Evolutionary conservation across 805 yeast species (phyloP).

Genomic region (Barnettozyma populi): DNA sequence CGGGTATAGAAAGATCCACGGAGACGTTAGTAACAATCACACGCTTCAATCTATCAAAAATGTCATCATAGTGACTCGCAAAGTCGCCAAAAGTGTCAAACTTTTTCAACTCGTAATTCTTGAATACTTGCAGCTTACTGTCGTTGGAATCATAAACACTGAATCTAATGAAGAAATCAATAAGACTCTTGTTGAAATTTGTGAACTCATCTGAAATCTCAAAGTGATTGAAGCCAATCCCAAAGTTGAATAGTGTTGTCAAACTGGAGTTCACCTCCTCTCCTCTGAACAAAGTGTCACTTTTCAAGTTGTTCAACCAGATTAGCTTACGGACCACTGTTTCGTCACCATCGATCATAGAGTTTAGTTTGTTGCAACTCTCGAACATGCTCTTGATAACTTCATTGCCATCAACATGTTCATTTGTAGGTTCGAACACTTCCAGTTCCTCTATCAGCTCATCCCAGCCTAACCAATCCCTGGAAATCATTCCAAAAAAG

Average conservation of each 20-base stretch:
- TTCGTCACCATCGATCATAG: conserved; percentile 7
- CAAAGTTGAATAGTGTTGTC: conserved; percentile 1
- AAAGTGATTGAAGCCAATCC: conserved; percentile 4
- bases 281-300: background rate
- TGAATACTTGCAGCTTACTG: background rate
- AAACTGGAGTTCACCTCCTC: background rate
- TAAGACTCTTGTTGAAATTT: background rate
- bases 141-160: background rate
- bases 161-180: background rate
- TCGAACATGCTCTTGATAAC: conserved; percentile 1
- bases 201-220: background rate
- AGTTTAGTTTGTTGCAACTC: conserved; percentile 6
- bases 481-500: conserved; percentile 41
- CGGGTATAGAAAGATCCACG: conserved; percentile 1
- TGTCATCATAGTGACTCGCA: background rate
- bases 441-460: conserved; percentile 35
- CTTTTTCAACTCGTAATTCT: conserved; percentile 2
- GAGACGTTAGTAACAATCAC: conserved; percentile 1
- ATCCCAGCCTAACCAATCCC: conserved; percentile 46
- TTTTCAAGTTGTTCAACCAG: conserved; percentile 6
- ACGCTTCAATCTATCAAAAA: conserved; percentile 2
- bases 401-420: conserved; percentile 2
- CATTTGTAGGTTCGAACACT: conserved; percentile 15
- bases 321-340: conserved; percentile 2
- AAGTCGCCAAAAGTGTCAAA: background rate